Conservation (phyloP, 768 basidiomycete genomes). For the Tulasnella sp. region DNA sequence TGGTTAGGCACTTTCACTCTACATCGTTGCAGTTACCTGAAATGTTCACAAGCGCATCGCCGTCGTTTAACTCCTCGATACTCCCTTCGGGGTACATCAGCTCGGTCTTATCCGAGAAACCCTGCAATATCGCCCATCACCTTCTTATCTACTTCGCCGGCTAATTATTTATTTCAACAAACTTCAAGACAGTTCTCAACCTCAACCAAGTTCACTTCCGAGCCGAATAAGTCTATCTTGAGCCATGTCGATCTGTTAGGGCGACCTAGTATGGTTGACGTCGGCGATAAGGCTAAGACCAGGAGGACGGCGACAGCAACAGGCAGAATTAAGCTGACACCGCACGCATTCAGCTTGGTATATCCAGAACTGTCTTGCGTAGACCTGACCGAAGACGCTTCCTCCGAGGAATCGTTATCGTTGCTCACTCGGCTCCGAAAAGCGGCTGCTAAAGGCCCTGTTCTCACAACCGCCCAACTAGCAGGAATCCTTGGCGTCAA, state of each 20-base stretch:
- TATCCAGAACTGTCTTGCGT: slow-evolving; percentile 23
- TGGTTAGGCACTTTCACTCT: slow-evolving; percentile 49
- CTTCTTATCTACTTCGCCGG: too few species aligned
- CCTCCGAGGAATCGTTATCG: too few species aligned
- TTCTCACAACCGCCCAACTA: slow-evolving; percentile 62
- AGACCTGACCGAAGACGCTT: background rate
- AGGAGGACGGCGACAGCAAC: slow-evolving; percentile 59
- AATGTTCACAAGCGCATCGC: too few species aligned
- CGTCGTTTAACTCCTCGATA: too few species aligned
- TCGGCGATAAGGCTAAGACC: slow-evolving; percentile 47
- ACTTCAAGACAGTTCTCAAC: background rate
- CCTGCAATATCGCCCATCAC: too few species aligned
- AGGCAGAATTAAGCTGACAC: slow-evolving; percentile 58
- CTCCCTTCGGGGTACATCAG: too few species aligned
- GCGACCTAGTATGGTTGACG: slow-evolving; percentile 72
- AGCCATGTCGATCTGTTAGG: slow-evolving; percentile 66
- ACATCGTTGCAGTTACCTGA: slow-evolving; percentile 24
- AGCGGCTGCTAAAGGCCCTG: slow-evolving; percentile 51
- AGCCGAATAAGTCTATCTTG: slow-evolving; percentile 24
- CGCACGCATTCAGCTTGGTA: slow-evolving; percentile 51
- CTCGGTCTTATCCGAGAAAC: too few species aligned
- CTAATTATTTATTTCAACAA: too few species aligned
- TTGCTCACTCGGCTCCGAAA: slow-evolving; percentile 40
- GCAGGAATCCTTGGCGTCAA: slow-evolving; percentile 84
- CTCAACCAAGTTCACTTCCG: background rate